These are phyloP conservation scores for Myriosclerotinia duriaeana DNA, from an alignment of 2,329 filamentous ascomycete species.

Conservation along the genomic window DNA sequence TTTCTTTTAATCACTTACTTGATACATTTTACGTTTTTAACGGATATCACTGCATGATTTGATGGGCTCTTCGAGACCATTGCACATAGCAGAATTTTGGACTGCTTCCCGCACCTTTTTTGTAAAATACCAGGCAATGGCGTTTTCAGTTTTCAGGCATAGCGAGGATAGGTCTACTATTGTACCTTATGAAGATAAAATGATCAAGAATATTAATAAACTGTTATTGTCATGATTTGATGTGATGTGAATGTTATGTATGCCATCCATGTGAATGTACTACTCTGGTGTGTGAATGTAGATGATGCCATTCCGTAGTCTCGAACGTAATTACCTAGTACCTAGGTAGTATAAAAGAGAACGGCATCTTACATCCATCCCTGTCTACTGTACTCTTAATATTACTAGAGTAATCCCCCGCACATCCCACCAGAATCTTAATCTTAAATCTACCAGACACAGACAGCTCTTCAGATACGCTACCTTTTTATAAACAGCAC, in stretches of 20 bases:
- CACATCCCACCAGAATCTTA: conserved; percentile 16
- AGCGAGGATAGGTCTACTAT: conserved; percentile 20
- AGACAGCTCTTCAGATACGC: conserved; percentile 2
- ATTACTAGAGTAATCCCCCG: too few relatives aligned
- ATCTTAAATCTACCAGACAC: neutral
- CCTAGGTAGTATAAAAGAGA: neutral
- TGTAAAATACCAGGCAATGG: conserved; percentile 21
- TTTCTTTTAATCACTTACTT: conserved; percentile 17
- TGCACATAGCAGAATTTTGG: conserved; percentile 16
- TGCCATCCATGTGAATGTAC: neutral
- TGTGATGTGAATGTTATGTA: neutral
- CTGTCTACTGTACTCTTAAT: neutral
- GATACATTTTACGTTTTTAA: conserved; percentile 16
- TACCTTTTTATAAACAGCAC: conserved; percentile 1
- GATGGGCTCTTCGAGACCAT: conserved; percentile 12
- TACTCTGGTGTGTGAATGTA: too few relatives aligned
- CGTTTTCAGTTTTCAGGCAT: conserved; percentile 22
- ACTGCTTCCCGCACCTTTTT: conserved; percentile 10
- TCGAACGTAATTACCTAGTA: neutral
- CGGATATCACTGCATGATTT: conserved; percentile 11
- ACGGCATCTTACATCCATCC: conserved; percentile 1
- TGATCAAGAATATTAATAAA: conserved; percentile 8
- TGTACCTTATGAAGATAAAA: conserved; percentile 23
- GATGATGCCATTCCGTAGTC: neutral
- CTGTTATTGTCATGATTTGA: neutral